Conservation (phyloP, 2,329 filamentous ascomycete species). For the Capronia americana region DNA sequence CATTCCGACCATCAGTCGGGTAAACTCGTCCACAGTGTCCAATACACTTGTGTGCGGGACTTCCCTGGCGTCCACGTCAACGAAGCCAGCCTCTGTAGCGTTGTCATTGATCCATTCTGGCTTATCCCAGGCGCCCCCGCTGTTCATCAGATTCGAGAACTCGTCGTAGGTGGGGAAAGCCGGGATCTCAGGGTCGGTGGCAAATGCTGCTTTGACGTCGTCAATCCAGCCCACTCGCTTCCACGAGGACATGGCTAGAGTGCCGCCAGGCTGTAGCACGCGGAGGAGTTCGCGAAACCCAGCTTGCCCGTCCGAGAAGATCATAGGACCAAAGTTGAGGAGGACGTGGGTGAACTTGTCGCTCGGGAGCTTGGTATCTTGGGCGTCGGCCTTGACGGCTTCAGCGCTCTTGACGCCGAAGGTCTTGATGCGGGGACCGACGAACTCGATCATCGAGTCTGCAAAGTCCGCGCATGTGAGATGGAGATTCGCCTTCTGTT, state of each 20-base stretch:
- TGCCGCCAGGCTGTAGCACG: conserved; percentile 47
- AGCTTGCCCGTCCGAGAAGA: conserved; percentile 52
- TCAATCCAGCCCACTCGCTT: conserved; percentile 45
- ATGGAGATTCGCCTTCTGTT: conserved; percentile 52
- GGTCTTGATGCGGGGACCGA: conserved; percentile 48
- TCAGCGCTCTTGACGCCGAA: conserved; percentile 58
- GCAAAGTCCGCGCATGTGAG: conserved; percentile 60
- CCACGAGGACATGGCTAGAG: conserved; percentile 47
- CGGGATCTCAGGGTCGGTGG: conserved; percentile 41
- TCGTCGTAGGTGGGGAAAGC: conserved; percentile 40
- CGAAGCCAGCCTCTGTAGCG: conserved; percentile 18
- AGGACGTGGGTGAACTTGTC: conserved; percentile 52
- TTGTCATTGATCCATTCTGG: conserved; percentile 16
- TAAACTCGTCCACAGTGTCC: conserved; percentile 13
- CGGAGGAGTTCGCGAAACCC: conserved; percentile 44
- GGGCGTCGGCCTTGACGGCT: conserved; percentile 55
- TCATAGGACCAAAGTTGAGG: conserved; percentile 56
- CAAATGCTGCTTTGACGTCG: conserved; percentile 41
- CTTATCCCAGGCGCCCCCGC: conserved; percentile 21
- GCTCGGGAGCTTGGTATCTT: conserved; percentile 51
- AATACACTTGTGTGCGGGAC: conserved; percentile 15
- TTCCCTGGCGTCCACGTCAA: conserved; percentile 21
- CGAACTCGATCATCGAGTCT: conserved; percentile 50
- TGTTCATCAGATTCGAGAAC: conserved; percentile 13
- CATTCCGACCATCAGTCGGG: conserved; percentile 18